Base-by-base conservation (phyloP, 768 basidiomycete species). In the Gymnopilus dilepis region DNA sequence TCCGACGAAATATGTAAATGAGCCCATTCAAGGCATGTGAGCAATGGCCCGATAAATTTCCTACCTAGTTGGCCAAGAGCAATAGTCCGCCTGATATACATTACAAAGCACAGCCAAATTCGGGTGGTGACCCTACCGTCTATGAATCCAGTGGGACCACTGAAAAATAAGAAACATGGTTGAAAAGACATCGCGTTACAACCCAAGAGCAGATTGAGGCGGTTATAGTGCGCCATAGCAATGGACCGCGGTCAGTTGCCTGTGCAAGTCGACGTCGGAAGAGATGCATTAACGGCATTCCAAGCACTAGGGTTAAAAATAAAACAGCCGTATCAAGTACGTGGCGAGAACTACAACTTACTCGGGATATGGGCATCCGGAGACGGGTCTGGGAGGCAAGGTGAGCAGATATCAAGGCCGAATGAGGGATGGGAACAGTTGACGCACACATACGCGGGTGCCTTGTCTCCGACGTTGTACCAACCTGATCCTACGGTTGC, bases 401-500 rank as follows among this genome's bases (percentile, higher is more conserved):
- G 26, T n/a, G 28, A 57, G 48, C 42, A 63, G 33, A 56, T 33
- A 59, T 56, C 61, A 58, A 31, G 37, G 60, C 31, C 41, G 33
- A 31, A 41, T 43, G 52, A 28, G 33, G 19, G 17, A 40, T 59
- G 37, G 60, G 61, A 42, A 17, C 12, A 33, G 30, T 41, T 21
- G 30, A 73, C 80, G 58, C 69, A 81, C 80, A 85, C 86, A 69
- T 82, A 86, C 24, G 86, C 87, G 26, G 76, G 71, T 11, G 71
- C 80, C 11, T 78, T 87, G 75, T 97, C 95, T 4, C 78, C 76
- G 15, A 84, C 62, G 70, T 94, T 89, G 58, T 78, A 77, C 95
- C 95, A 97, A 40, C 95, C 95, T 34, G 76, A 78, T 4, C 94
- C 95, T 4, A 84, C 84, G 30, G 67, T 72, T 5, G 80, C 78